Evolutionary conservation across 768 basidiomycete species (phyloP).

Genomic region (Scleroderma bovista): DNA sequence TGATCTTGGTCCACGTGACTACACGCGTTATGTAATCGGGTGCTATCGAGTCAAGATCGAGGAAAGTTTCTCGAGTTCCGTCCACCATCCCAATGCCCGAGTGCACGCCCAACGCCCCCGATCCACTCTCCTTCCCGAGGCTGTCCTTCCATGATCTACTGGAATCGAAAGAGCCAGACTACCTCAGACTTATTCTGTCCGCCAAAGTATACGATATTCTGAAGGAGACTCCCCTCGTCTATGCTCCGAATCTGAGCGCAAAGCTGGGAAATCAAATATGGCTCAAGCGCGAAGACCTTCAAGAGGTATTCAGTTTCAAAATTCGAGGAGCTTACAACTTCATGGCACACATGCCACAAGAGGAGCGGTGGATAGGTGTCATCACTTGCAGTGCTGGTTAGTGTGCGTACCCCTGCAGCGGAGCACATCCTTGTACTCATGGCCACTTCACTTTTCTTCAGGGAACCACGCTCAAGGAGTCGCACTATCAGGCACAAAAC

Average conservation of each 20-base stretch:
- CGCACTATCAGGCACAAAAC: constrained; percentile 83
- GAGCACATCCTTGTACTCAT: constrained; percentile 3
- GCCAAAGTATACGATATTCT: constrained; percentile 87
- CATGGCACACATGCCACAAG: constrained; percentile 83
- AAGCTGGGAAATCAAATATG: constrained; percentile 90
- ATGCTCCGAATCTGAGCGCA: constrained; percentile 79
- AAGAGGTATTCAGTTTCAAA: constrained; percentile 98
- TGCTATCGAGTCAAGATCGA: neutral
- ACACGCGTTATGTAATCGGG: neutral
- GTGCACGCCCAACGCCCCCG: constrained; percentile 63
- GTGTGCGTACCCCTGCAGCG: constrained; percentile 45
- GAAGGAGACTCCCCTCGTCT: constrained; percentile 85
- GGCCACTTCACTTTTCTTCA: constrained; percentile 26
- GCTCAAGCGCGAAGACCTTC: constrained; percentile 96
- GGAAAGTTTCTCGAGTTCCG: neutral
- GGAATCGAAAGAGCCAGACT: constrained; percentile 70
- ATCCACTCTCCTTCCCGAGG: constrained; percentile 60
- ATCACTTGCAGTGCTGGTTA: constrained; percentile 97
- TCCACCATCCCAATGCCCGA: constrained; percentile 49
- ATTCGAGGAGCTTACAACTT: constrained; percentile 98
- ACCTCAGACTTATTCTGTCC: constrained; percentile 82
- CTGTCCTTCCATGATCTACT: constrained; percentile 62
- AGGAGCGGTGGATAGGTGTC: constrained; percentile 96
- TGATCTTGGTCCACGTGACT: constrained; percentile 1
- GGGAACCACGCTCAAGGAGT: constrained; percentile 99